These are phyloP conservation scores for Sequoia sempervirens DNA, from an alignment of 75 land plant genomes.

Conservation along the genomic window DNA sequence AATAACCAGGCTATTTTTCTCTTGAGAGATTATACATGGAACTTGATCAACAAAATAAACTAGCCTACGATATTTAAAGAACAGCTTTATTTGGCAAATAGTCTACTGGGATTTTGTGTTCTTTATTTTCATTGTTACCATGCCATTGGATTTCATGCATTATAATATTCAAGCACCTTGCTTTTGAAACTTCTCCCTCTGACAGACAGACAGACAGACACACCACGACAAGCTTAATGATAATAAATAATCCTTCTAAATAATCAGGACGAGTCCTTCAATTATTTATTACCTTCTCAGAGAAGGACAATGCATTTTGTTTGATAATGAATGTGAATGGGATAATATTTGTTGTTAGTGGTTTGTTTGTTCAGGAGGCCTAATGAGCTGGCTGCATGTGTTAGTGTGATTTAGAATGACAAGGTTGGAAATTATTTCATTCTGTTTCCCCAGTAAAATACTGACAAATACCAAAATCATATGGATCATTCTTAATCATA, in stretches of 20 bases:
- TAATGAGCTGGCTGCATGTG: background rate
- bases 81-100: background rate
- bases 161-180: background rate
- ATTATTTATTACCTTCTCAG: background rate
- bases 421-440: background rate
- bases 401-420: background rate
- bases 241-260: background rate
- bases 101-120: background rate
- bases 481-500: background rate
- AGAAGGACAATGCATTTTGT: background rate
- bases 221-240: background rate
- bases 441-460: background rate
- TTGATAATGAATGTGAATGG: background rate
- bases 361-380: background rate
- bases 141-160: background rate
- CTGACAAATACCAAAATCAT: background rate
- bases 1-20: background rate
- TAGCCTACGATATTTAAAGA: background rate
- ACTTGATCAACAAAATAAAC: background rate
- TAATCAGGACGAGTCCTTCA: background rate
- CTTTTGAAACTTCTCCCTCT: background rate
- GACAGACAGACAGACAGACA: background rate
- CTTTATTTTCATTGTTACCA: background rate
- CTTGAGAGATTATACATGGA: background rate
- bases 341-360: background rate